Evolutionary conservation across 2,329 filamentous ascomycete species (phyloP).

Genomic region (Apiospora arundinis): DNA sequence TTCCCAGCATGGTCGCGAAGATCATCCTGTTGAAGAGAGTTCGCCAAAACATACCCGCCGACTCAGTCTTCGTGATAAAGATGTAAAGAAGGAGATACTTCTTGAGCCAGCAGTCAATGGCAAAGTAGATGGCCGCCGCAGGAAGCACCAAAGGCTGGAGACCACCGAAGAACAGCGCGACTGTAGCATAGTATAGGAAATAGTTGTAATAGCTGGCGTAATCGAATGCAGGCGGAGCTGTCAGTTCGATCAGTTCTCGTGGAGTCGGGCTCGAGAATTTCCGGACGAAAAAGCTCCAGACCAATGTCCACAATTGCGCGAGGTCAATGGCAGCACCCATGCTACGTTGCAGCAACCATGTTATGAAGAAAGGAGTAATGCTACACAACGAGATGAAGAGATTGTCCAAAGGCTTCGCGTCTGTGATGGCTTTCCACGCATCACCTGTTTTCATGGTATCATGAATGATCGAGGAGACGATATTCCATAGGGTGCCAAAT

Average conservation of each 20-base stretch:
- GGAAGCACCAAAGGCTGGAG: conserved; percentile 88
- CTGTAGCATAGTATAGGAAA: conserved; percentile 92
- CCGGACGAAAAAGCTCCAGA: conserved; percentile 84
- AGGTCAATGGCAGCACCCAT: conserved; percentile 92
- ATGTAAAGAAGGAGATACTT: conserved; percentile 95
- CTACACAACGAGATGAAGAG: conserved; percentile 79
- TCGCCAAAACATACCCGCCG: conserved; percentile 91
- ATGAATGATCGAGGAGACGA: conserved; percentile 69
- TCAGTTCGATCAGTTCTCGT: conserved; percentile 88
- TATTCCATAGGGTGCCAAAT: conserved; percentile 82
- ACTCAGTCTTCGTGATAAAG: conserved; percentile 96
- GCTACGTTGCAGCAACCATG: conserved; percentile 90
- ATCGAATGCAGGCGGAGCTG: conserved; percentile 90
- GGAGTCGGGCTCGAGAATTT: conserved; percentile 86
- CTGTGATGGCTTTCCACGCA: conserved; percentile 72
- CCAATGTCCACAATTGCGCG: conserved; percentile 83
- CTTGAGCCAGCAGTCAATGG: conserved; percentile 86
- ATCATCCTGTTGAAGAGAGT: conserved; percentile 91
- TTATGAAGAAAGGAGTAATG: conserved; percentile 92
- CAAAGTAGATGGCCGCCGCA: conserved; percentile 88
- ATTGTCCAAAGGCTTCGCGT: conserved; percentile 66
- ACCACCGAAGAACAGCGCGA: conserved; percentile 82
- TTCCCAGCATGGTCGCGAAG: conserved; percentile 79
- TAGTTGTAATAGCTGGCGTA: conserved; percentile 99
- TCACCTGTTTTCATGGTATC: conserved; percentile 60